Percentiles rank a stretch among this genome's conserved stretches.
Conservation (phyloP, 148 eudicot genomes). For the Rheum nobile region DNA sequence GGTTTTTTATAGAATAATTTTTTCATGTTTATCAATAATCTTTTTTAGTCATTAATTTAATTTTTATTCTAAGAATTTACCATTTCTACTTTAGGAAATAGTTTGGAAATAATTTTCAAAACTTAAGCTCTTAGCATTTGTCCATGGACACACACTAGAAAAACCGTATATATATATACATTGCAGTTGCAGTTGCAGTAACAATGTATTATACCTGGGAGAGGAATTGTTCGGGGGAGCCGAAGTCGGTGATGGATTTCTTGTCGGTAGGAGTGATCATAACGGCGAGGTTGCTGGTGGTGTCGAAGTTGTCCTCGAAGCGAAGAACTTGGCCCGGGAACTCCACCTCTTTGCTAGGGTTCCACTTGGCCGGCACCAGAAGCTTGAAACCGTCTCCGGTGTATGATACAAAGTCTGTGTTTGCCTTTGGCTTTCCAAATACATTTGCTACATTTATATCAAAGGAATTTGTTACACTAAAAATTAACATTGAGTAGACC, state of each 20-base stretch:
- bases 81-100: too few species aligned
- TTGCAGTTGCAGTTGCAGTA: too few species aligned
- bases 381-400: slow-evolving; percentile 70
- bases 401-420: slow-evolving; percentile 69
- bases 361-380: slow-evolving; percentile 77
- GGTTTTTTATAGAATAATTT: too few species aligned
- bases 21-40: too few species aligned
- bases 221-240: slow-evolving; percentile 89
- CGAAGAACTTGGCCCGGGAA: slow-evolving; percentile 85
- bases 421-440: slow-evolving; percentile 80
- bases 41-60: not conserved
- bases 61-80: too few species aligned
- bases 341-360: slow-evolving; percentile 89
- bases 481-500: too few species aligned
- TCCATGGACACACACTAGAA: too few species aligned
- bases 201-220: slow-evolving; percentile 18
- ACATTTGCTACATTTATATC: slow-evolving; percentile 69
- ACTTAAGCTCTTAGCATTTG: too few species aligned
- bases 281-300: slow-evolving; percentile 62
- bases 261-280: slow-evolving; percentile 70
- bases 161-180: too few species aligned
- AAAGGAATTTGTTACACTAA: too few species aligned
- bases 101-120: too few species aligned
- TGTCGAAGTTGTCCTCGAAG: slow-evolving; percentile 91
- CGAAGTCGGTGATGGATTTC: slow-evolving; percentile 80